Base-by-base conservation (phyloP, 129 eudicot genomes). In the Rutidosis leptorrhynchoides region DNA sequence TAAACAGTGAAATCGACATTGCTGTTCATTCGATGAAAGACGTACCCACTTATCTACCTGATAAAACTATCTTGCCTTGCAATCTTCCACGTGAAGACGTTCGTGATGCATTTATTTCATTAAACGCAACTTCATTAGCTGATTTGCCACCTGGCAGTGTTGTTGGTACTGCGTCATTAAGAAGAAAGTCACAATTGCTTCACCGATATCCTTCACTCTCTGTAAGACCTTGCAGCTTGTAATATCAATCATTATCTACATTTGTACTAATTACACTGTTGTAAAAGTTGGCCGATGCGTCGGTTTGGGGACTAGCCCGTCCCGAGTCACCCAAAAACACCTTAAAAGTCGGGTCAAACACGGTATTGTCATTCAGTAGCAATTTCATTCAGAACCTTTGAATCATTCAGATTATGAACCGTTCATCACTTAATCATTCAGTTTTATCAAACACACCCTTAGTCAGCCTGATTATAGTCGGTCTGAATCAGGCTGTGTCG, bases 11-110 rank as follows among this genome's bases (percentile, higher is more conserved):
- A n/a, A n/a, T n/a, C n/a, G n/a, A n/a, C n/a, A n/a, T n/a, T n/a
- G n/a, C n/a, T n/a, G n/a, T n/a, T n/a, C n/a, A 93, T 69, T 93
- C 98, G 15, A 93, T 93, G 98, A 93, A 93, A 83, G 98, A 93
- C 64, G 98, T 93, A 7, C 98, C 96, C 6, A 93, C 98, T 42
- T 93, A 88, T 80, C 78, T 93, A 30, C 98, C 98, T 6, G 89
- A 85, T 3, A 93, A 93, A 67, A 93, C 88, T 6, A 88, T 93
- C 30, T 76, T 93, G 37, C 98, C 98, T 4, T 88, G 98, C 89
- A 93, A 93, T 74, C 96, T 93, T 65, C 84, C 84, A 26, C 86
- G 98, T 58, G 98, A 93, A 75, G 98, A 93, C 77, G 98, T 93
- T 20, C 85, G 95, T 53, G 96, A 93, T 82, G 98, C 98, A 21